Percentiles rank a stretch among this genome's conserved stretches.
Evolutionary conservation across 2,329 filamentous ascomycete genomes (phyloP).

Genomic region (Gaeumannomyces tritici): DNA sequence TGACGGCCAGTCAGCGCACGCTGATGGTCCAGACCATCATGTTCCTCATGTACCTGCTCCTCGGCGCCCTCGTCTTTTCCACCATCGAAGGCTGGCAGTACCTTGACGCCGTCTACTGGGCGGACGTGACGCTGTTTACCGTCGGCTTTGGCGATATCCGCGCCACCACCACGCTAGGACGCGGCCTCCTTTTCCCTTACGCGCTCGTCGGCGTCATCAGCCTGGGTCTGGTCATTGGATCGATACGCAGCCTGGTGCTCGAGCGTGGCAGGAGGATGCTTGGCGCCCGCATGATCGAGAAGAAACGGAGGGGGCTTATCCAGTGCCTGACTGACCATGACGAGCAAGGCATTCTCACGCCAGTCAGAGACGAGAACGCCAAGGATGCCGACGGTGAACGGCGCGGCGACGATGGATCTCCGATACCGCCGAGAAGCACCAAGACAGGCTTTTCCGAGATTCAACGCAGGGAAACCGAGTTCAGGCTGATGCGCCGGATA

Average conservation of each 20-base stretch:
- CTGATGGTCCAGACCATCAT: constrained; percentile 85
- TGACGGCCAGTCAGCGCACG: constrained; percentile 74
- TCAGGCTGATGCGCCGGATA: constrained; percentile 72
- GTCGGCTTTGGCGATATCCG: constrained; percentile 52
- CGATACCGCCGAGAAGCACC: not conserved
- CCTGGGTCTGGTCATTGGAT: constrained; percentile 34
- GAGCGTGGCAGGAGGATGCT: constrained; percentile 46
- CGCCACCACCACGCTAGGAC: constrained; percentile 41
- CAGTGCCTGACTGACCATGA: constrained; percentile 33
- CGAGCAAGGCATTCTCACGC: constrained; percentile 37
- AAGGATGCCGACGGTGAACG: constrained; percentile 4
- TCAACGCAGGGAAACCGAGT: constrained; percentile 59
- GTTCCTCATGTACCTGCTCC: constrained; percentile 70
- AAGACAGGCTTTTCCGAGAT: constrained; percentile 28
- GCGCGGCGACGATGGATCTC: not conserved
- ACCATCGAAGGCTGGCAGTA: constrained; percentile 65
- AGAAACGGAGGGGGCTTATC: constrained; percentile 41
- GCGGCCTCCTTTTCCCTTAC: constrained; percentile 72
- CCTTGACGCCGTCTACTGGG: constrained; percentile 72
- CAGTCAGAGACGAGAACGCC: constrained; percentile 24
- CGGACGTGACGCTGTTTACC: constrained; percentile 60
- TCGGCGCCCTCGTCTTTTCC: constrained; percentile 69
- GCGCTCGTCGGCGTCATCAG: constrained; percentile 72
- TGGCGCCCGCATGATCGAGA: constrained; percentile 49
- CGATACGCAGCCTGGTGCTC: constrained; percentile 44